Evolutionary conservation across 768 basidiomycete genomes (phyloP), one percentile per base, ranked within the genome.

Genomic region (Clitopilus passeckerianus): DNA sequence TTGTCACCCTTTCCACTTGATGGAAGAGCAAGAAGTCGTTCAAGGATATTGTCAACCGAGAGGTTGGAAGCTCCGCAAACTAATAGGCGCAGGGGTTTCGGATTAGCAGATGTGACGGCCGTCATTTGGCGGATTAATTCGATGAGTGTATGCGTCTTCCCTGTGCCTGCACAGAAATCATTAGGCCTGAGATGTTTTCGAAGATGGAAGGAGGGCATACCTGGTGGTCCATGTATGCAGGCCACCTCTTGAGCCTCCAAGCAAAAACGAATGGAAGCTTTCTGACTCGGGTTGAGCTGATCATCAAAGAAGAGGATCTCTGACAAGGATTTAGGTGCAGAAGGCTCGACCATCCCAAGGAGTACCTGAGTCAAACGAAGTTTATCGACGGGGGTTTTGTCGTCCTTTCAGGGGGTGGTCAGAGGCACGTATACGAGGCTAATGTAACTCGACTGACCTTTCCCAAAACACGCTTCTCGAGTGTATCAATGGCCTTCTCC

Each of bases 191-290:
- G n/a, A n/a, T n/a, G n/a, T n/a, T n/a, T n/a, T n/a, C n/a, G n/a
- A n/a, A n/a, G n/a, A n/a, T n/a, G n/a, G n/a, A n/a, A n/a, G n/a
- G n/a, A 41, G 10, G 18, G 60, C 24, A 35, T 67, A 84, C 96
- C 96, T 61, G 97, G 97, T n/a, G 97, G 97, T 0, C 97, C 97
- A 67, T 98, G 95, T 23, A 99, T 94, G 65, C 93, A 93, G 0
- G 92, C 93, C 0, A 98, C 83, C 69, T 96, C 89, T 5, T 82
- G 79, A 0, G 91, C 85, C 61, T 84, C 84, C 5, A 99, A 71
- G n/a, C 89, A 88, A 67, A 97, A 95, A 56, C 73, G 77, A 33
- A 98, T 85, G 0, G 95, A 96, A 12, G 83, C 79, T 68, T 87
- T 86, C 68, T 99, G 97, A 65, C 90, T 92, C 0, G 78, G 73